A percentile compares a stretch with the other conserved stretches of the same genome.
These are phyloP conservation scores for Xylariomycetidae sp. DNA, from an alignment of 2,329 filamentous ascomycete genomes.

Conservation along the genomic window DNA sequence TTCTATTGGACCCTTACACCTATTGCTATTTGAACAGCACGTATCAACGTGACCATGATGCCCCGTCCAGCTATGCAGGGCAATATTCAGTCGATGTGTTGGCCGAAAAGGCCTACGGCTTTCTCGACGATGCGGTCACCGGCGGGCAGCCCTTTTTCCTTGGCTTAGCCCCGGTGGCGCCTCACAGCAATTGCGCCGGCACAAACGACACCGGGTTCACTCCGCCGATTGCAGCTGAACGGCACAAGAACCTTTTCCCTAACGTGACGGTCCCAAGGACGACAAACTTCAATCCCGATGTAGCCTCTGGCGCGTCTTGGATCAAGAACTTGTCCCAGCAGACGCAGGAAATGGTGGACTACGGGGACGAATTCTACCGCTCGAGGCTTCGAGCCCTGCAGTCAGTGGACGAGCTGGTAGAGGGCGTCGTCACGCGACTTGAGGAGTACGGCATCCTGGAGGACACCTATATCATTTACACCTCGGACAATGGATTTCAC, in stretches of 20 bases:
- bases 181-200: slow-evolving; percentile 63
- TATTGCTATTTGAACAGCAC: slow-evolving; percentile 7
- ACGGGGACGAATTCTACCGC: slow-evolving; percentile 46
- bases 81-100: slow-evolving; percentile 46
- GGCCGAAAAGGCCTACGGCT: slow-evolving; percentile 49
- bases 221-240: slow-evolving; percentile 49
- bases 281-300: slow-evolving; percentile 60
- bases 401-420: slow-evolving; percentile 48
- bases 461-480: slow-evolving; percentile 3
- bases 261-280: slow-evolving; percentile 55
- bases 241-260: slow-evolving; percentile 58
- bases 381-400: slow-evolving; percentile 44
- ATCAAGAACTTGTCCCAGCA: slow-evolving; percentile 35
- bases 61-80: slow-evolving; percentile 1
- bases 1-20: slow-evolving; percentile 54
- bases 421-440: slow-evolving; percentile 32
- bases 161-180: slow-evolving; percentile 57
- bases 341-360: slow-evolving; percentile 33
- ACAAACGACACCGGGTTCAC: slow-evolving; percentile 20
- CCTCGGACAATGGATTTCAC: slow-evolving; percentile 3
- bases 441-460: slow-evolving; percentile 47
- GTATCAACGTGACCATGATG: slow-evolving; percentile 4
- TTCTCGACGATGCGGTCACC: slow-evolving; percentile 54
- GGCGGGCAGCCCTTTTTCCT: slow-evolving; percentile 59
- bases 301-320: slow-evolving; percentile 34